A percentile compares a stretch with the other conserved stretches of the same genome.
Conservation (phyloP, 2,329 filamentous ascomycete genomes). For the Zalaria obscura region DNA sequence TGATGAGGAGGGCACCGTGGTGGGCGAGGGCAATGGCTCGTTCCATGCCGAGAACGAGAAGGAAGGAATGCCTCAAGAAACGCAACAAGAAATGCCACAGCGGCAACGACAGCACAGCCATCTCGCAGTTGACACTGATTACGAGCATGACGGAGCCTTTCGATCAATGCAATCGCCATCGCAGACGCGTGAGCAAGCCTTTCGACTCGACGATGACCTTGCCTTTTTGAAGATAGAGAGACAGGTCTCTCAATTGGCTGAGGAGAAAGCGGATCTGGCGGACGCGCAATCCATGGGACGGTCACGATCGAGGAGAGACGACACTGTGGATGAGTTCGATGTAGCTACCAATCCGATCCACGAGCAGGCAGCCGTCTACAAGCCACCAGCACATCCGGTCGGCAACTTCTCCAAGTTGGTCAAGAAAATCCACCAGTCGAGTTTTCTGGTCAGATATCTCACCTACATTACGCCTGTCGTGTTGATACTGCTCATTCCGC, state of each 20-base stretch:
- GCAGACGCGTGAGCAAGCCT: slow-evolving; percentile 43
- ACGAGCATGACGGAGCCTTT: slow-evolving; percentile 15
- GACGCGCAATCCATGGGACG: slow-evolving; percentile 32
- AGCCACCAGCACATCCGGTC: slow-evolving; percentile 47
- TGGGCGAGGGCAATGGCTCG: slow-evolving; percentile 11
- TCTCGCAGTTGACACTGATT: slow-evolving; percentile 33
- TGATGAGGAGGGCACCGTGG: slow-evolving; percentile 20
- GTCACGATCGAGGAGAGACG: slow-evolving; percentile 36
- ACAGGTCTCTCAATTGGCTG: slow-evolving; percentile 33
- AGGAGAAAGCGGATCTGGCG: slow-evolving; percentile 19
- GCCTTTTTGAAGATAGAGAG: slow-evolving; percentile 51
- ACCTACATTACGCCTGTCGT: slow-evolving; percentile 56
- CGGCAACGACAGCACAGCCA: slow-evolving; percentile 19
- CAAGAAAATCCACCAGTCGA: slow-evolving; percentile 50
- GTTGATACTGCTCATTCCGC: slow-evolving; percentile 50
- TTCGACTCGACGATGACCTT: slow-evolving; percentile 51
- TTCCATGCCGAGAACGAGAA: slow-evolving; percentile 5
- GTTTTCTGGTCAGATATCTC: slow-evolving; percentile 53
- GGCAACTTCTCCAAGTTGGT: slow-evolving; percentile 50
- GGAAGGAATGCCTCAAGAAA: not conserved
- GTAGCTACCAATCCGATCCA: slow-evolving; percentile 54
- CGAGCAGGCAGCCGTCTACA: slow-evolving; percentile 50
- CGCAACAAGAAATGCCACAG: slow-evolving; percentile 1
- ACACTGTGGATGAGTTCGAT: slow-evolving; percentile 53
- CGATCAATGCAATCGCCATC: slow-evolving; percentile 33